Base-by-base conservation (phyloP, 2,329 filamentous ascomycete genomes). In the Colletotrichum tofieldiae region DNA sequence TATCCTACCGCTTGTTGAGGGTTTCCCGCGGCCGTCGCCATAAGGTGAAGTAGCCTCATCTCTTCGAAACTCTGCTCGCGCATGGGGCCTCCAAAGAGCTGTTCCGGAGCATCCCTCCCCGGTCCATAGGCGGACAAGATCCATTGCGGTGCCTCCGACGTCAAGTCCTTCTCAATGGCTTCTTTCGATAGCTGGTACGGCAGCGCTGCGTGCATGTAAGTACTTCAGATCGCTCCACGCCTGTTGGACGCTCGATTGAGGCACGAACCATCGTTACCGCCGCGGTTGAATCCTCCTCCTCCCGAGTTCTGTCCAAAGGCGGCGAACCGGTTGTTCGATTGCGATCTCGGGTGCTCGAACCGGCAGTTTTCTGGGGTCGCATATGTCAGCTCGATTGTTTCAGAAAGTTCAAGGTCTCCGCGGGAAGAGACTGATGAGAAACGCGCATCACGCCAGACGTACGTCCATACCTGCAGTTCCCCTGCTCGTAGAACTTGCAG, bases 61-160 rank as follows among this genome's bases (percentile, higher is more conserved):
- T 98, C 96, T 81, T 98, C 96, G 51, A 93, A 93, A 78, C 94
- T 97, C 80, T 95, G 93, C 81, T 98, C 96, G 23, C 95, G 89
- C 7, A 90, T 86, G 55, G 87, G 88, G 1, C 94, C 95, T 64
- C 94, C 94, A 77, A 98, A 95, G 1, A 98, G 87, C 81, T 98
- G 94, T 23, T 90, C 90, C 0, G 95, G 95, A 1, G 93, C 90
- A 76, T 95, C 90, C 77, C 86, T 88, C 5, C 93, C 93, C 0
- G 95, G 95, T 0, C 92, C 94, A 81, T 98, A 98, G 29, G 93
- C 89, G 1, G 95, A 98, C 32, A 98, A 88, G 5, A 96, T 92
- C 93, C 95, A 98, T 86, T 90, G 84, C 23, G 96, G 96, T 11
- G 89, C 88, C 72, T 96, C 94, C 29, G 87, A 86, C 0, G 87